These are phyloP conservation scores for Leersia perrieri DNA, from an alignment of 176 grass and related monocot genomes.

Conservation along the genomic window DNA sequence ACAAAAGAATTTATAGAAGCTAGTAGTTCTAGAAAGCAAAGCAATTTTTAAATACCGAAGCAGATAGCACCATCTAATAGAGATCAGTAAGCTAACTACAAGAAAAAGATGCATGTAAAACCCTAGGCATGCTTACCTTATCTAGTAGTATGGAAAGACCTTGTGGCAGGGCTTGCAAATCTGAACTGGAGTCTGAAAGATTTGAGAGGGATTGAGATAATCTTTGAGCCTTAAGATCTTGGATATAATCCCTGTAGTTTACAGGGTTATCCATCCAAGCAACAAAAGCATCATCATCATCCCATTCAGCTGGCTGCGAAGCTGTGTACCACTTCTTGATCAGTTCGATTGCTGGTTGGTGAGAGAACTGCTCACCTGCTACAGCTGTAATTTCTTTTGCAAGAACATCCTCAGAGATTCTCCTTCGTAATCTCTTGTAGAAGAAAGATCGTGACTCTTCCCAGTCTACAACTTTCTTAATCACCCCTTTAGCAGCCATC, in stretches of 20 bases:
- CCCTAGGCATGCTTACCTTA: conserved; percentile 53
- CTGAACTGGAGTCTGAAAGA: conserved; percentile 51
- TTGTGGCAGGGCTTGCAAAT: conserved; percentile 59
- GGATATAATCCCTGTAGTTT: conserved; percentile 65
- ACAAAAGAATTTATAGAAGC: not conserved
- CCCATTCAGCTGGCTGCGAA: conserved; percentile 49
- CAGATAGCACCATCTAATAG: not conserved
- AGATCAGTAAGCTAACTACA: not conserved
- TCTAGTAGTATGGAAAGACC: conserved; percentile 81
- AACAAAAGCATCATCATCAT: conserved; percentile 89
- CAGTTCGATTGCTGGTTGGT: conserved; percentile 60
- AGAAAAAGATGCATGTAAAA: conserved; percentile 3
- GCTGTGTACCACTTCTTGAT: conserved; percentile 78
- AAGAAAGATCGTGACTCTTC: conserved; percentile 83
- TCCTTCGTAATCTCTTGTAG: conserved; percentile 76
- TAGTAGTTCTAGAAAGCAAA: too few species aligned
- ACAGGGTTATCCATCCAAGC: conserved; percentile 75
- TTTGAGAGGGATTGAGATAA: conserved; percentile 50
- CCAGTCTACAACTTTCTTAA: conserved; percentile 93
- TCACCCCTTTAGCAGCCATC: conserved; percentile 91
- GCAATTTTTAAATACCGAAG: not conserved
- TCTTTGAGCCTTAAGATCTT: conserved; percentile 74
- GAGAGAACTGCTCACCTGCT: conserved; percentile 53
- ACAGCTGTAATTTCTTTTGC: conserved; percentile 65
- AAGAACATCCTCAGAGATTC: conserved; percentile 65